Conservation (phyloP, 208 protist genomes). For the Leishmania amazonensis region DNA sequence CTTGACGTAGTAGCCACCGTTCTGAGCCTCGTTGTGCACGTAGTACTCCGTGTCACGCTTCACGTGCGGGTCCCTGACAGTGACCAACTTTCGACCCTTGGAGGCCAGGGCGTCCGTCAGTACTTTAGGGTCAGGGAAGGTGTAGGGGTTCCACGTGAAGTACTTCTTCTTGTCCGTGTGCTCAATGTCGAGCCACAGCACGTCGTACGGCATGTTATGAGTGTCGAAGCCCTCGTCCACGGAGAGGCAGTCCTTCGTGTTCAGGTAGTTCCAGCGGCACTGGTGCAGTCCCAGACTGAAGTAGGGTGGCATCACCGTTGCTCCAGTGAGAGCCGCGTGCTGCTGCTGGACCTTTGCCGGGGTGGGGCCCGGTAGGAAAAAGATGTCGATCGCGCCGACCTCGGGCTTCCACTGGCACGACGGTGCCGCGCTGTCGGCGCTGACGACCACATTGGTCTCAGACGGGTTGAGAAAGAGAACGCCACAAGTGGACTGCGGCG, state of each 20-base stretch:
- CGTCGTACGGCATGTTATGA: conserved; percentile 98
- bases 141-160: conserved; percentile 97
- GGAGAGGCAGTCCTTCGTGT: conserved; percentile 88
- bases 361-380: conserved; percentile 94
- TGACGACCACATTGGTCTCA: conserved; percentile 69
- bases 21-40: conserved; percentile 82
- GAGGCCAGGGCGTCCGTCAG: conserved; percentile 90
- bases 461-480: conserved; percentile 97
- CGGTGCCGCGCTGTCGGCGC: conserved; percentile 29
- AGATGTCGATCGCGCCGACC: conserved; percentile 95
- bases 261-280: conserved; percentile 98
- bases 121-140: conserved; percentile 93
- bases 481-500: conserved; percentile 55
- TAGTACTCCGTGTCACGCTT: conserved; percentile 88
- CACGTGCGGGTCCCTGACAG: conserved; percentile 98
- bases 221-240: conserved; percentile 95
- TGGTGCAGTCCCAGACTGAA: conserved; percentile 98
- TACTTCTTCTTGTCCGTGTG: conserved; percentile 99
- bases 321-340: conserved; percentile 94
- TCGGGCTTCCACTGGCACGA: conserved; percentile 93
- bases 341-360: conserved; percentile 90
- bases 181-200: conserved; percentile 99
- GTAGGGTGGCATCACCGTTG: conserved; percentile 94
- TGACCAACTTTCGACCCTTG: conserved; percentile 96
- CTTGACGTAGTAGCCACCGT: conserved; percentile 91